Conservation (phyloP, 2,329 filamentous ascomycete genomes). For the Aspergillus latus region DNA sequence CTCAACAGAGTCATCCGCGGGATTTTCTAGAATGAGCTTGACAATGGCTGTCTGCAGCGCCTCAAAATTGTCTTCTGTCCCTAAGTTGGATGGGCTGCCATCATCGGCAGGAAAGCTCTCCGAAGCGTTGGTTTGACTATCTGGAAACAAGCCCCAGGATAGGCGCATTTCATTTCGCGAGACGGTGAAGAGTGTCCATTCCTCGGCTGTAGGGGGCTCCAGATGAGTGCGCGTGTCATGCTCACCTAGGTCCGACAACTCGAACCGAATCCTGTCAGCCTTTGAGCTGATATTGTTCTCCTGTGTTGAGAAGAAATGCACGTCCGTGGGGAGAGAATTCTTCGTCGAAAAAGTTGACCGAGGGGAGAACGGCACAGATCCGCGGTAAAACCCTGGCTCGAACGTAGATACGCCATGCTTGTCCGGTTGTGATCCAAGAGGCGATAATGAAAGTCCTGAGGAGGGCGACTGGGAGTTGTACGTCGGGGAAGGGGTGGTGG, state of each 20-base stretch:
- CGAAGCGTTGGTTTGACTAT: constrained; percentile 63
- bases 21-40: constrained; percentile 78
- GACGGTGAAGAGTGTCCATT: constrained; percentile 80
- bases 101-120: constrained; percentile 56
- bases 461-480: constrained; percentile 31
- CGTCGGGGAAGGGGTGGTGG: constrained; percentile 39
- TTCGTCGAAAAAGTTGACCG: constrained; percentile 27
- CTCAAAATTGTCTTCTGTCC: constrained; percentile 76
- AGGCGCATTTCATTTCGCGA: constrained; percentile 69
- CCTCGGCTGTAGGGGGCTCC: constrained; percentile 76
- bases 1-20: constrained; percentile 64
- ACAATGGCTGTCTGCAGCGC: constrained; percentile 77
- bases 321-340: constrained; percentile 33
- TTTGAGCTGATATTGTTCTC: constrained; percentile 32
- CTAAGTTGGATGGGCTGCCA: constrained; percentile 41
- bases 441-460: constrained; percentile 26
- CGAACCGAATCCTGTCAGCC: constrained; percentile 44
- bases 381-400: constrained; percentile 38
- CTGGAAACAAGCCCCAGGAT: constrained; percentile 63
- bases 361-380: constrained; percentile 28
- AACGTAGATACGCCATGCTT: constrained; percentile 19
- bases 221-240: constrained; percentile 54
- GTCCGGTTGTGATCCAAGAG: constrained; percentile 22
- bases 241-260: constrained; percentile 40
- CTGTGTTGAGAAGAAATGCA: constrained; percentile 27